phyloP scores from a whole-genome alignment of 2,329 filamentous ascomycete species.

The Fusarium longipes region DNA sequence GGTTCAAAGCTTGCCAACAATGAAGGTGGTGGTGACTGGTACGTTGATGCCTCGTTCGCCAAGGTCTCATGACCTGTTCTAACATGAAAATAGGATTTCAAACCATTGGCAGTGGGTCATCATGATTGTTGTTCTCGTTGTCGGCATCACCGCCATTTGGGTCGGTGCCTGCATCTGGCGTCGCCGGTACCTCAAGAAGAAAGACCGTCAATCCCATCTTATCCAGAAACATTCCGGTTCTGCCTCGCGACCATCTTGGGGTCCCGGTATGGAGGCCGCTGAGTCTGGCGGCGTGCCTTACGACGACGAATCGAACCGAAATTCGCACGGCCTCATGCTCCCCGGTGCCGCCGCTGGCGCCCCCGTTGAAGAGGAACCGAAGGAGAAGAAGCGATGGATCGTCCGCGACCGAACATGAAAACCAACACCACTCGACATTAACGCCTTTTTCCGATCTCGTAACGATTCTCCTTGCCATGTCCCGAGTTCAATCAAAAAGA shows the following conservation, averaged over 20 bases:
- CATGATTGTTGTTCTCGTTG: conserved; percentile 79
- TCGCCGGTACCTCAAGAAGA: conserved; percentile 77
- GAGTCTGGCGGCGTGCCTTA: conserved; percentile 46
- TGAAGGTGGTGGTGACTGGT: conserved; percentile 61
- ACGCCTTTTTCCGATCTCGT: conserved; percentile 17
- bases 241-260: conserved; percentile 52
- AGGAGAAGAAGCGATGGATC: conserved; percentile 62
- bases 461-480: conserved; percentile 23
- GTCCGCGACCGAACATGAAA: conserved; percentile 57
- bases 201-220: conserved; percentile 62
- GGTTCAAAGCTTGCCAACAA: conserved; percentile 19
- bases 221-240: conserved; percentile 55
- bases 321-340: conserved; percentile 43
- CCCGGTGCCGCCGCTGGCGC: conserved; percentile 29
- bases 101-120: conserved; percentile 84
- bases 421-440: background rate
- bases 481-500: conserved; percentile 18
- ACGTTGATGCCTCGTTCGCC: conserved; percentile 39
- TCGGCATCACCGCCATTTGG: conserved; percentile 76
- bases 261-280: conserved; percentile 46
- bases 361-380: conserved; percentile 45
- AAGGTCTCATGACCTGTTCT: background rate
- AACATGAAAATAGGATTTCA: conserved; percentile 64
- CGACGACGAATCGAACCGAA: conserved; percentile 44
- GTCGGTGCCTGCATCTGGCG: conserved; percentile 76